These are phyloP conservation scores for Geotrichum aggregatum DNA, from an alignment of 1,139 yeast genomes.

Conservation along the genomic window DNA sequence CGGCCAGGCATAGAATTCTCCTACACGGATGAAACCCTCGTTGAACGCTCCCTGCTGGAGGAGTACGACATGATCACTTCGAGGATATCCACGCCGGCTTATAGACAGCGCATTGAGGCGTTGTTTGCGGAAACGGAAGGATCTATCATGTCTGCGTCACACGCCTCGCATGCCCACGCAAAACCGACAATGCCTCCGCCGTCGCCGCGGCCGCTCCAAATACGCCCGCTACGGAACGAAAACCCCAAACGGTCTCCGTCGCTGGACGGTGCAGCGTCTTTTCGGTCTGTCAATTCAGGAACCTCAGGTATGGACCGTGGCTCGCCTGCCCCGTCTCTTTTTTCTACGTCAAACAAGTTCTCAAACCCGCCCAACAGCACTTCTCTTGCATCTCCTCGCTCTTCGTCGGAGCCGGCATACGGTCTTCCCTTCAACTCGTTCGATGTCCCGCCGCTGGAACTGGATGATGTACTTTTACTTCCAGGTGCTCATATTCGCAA, in stretches of 20 bases:
- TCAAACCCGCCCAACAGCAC: conserved; percentile 10
- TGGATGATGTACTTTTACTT: conserved; percentile 35
- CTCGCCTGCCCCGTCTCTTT: conserved; percentile 19
- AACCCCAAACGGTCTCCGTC: conserved; percentile 15
- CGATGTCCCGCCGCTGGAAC: conserved; percentile 22
- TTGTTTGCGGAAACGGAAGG: conserved; percentile 29
- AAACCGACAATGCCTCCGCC: conserved; percentile 14
- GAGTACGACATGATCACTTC: conserved; percentile 42
- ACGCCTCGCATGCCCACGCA: conserved; percentile 10
- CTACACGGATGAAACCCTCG: conserved; percentile 35
- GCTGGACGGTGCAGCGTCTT: conserved; percentile 17
- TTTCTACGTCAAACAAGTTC: conserved; percentile 16
- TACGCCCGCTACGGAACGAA: conserved; percentile 12
- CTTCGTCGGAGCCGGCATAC: conserved; percentile 6
- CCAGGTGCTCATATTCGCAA: conserved; percentile 41
- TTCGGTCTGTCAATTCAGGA: conserved; percentile 14
- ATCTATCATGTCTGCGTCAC: conserved; percentile 7
- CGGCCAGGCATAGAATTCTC: conserved; percentile 33
- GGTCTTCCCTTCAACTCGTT: conserved; percentile 19
- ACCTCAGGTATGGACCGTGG: conserved; percentile 16
- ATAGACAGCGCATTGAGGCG: conserved; percentile 33
- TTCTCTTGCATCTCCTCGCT: conserved; percentile 16
- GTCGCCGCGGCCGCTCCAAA: conserved; percentile 12
- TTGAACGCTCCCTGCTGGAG: conserved; percentile 23
- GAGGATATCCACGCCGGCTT: conserved; percentile 36